Percentiles rank a stretch among this genome's conserved stretches.
phyloP scores from a whole-genome alignment of 768 basidiomycete species.

The Xerocomus potaroensis region DNA sequence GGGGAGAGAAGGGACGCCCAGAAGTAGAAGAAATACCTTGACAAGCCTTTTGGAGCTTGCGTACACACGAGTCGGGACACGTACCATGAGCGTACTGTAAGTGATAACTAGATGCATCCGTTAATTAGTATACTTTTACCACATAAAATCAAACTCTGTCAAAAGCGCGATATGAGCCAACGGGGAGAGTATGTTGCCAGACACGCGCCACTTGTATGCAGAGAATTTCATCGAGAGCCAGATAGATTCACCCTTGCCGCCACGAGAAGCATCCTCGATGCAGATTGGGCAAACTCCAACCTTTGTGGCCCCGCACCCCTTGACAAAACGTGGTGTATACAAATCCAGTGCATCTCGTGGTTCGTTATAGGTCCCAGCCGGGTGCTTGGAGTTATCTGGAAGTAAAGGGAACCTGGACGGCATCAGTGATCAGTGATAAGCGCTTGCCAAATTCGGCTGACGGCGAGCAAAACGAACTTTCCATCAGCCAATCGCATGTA shows the following conservation, averaged over 20 bases:
- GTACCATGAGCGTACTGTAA: constrained; percentile 78
- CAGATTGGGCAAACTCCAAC: constrained; percentile 79
- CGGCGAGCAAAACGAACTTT: constrained; percentile 33
- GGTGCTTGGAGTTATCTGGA: constrained; percentile 16
- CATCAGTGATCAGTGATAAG: neutral
- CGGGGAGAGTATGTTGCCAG: neutral
- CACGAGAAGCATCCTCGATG: constrained; percentile 52
- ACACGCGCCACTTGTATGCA: constrained; percentile 72
- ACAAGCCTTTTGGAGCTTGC: constrained; percentile 3
- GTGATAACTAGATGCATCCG: constrained; percentile 57
- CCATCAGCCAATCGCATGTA: constrained; percentile 40
- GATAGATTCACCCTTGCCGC: constrained; percentile 57
- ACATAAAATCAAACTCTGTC: constrained; percentile 16
- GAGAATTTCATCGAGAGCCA: constrained; percentile 82
- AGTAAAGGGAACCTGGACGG: constrained; percentile 20
- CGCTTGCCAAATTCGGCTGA: neutral
- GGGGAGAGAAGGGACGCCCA: constrained; percentile 74
- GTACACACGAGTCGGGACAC: constrained; percentile 3
- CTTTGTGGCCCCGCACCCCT: constrained; percentile 63
- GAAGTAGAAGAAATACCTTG: constrained; percentile 68
- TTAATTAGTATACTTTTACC: constrained; percentile 2
- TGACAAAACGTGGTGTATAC: constrained; percentile 76
- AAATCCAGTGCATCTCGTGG: constrained; percentile 61
- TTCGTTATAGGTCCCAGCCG: constrained; percentile 51
- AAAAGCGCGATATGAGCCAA: constrained; percentile 1